Base-by-base conservation (phyloP, 768 basidiomycete species). In the Multifurca ochricompacta region DNA sequence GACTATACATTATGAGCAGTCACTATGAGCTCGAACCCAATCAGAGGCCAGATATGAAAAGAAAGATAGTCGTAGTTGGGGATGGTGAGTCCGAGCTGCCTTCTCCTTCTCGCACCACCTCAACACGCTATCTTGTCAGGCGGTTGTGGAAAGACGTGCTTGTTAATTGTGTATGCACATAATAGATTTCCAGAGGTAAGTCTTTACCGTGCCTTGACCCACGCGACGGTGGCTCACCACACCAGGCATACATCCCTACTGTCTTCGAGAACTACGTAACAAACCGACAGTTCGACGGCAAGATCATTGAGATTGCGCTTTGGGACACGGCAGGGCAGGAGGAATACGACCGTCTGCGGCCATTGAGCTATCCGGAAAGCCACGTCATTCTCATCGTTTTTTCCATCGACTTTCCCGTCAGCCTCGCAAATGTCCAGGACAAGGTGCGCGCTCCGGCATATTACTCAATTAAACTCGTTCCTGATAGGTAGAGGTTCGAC, bases 261-360 rank as follows among this genome's bases (percentile, higher is more conserved):
- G 91, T 94, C 9, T 94, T 94, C 67, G 91, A 94, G 70, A 93
- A 91, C 77, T 93, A 92, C 64, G 88, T 91, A 51, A 91, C 88
- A 11, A 83, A 87, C 59, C 86, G 93, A 34, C 74, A 81, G 45
- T 91, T 86, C 63, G 91, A 94, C 23, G 84, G 86, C 52, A 93
- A 92, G 70, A 74, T 88, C 18, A 83, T 99, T 58, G 91, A 96
- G 65, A 79, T 99, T 39, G 95, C 96, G n/a, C 76, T 99, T 16
- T 99, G 95, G 92, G 93, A 97, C 70, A 97, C 93, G 1, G 93
- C 93, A 1, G 93, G 93, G 25, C 93, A 96, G 68, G 93, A 97
- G 71, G 93, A 97, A 72, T 97, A 96, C 70, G 91, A 94, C 68
- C 79, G 88, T 59, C 77, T 93, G 52, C 78, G 89, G 61, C 88